Conservation (phyloP, 768 basidiomycete genomes). For the Dioszegia crocea region DNA sequence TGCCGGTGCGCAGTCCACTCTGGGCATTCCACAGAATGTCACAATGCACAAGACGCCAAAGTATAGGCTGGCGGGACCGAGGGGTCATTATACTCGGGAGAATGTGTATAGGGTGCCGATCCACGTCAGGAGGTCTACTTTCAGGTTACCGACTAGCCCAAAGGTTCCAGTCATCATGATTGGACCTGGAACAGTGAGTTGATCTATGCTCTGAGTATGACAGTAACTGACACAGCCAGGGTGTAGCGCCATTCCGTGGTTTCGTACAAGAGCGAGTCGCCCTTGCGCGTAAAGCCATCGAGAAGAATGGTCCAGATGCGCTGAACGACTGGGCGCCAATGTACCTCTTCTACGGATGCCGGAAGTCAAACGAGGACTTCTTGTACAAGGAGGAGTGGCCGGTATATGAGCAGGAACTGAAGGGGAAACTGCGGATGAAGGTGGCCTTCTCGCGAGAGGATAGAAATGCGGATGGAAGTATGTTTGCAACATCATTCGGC, state of each 20-base stretch:
- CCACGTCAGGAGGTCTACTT: slow-evolving; percentile 92
- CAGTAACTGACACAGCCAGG: slow-evolving; percentile 51
- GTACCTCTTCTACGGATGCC: slow-evolving; percentile 93
- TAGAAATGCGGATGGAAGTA: slow-evolving; percentile 45
- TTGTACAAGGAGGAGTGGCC: slow-evolving; percentile 96
- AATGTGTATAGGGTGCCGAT: slow-evolving; percentile 75
- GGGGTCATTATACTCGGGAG: slow-evolving; percentile 72
- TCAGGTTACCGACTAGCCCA: slow-evolving; percentile 93
- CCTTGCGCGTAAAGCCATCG: slow-evolving; percentile 85
- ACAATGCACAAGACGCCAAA: slow-evolving; percentile 54
- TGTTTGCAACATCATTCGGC: slow-evolving; percentile 16
- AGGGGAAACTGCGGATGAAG: slow-evolving; percentile 85
- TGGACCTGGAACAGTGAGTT: slow-evolving; percentile 90
- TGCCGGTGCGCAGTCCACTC: slow-evolving; percentile 20
- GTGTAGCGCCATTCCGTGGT: slow-evolving; percentile 98
- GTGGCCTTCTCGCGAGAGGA: slow-evolving; percentile 68
- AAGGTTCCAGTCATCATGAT: slow-evolving; percentile 99
- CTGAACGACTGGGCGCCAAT: slow-evolving; percentile 94
- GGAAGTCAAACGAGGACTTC: slow-evolving; percentile 81
- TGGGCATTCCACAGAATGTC: slow-evolving; percentile 44
- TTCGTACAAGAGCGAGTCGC: slow-evolving; percentile 98
- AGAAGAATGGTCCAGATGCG: slow-evolving; percentile 91
- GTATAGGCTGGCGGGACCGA: slow-evolving; percentile 86
- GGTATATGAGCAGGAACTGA: slow-evolving; percentile 73
- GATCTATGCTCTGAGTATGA: background rate